Evolutionary conservation across 495 filamentous ascomycete species (phyloP), one percentile per base, ranked within the genome.

Genomic region (Neohortaea acidophila): DNA sequence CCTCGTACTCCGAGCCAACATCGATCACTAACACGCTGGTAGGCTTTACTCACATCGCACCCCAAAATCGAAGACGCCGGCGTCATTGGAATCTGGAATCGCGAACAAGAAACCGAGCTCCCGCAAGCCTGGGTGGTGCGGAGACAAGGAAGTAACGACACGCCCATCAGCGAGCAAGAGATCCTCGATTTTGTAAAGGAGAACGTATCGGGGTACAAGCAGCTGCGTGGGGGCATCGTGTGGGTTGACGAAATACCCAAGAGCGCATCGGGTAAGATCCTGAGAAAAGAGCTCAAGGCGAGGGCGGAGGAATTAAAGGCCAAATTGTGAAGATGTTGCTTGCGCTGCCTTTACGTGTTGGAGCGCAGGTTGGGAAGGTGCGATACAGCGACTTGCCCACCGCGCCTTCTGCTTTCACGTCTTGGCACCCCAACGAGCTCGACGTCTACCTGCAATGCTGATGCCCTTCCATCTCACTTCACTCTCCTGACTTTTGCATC

Each of bases 181-280:
- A 59, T 52, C 2, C 17, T 32, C 15, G 62, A 68, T 4, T 87
- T 74, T 71, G 48, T 89, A 27, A 67, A 68, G 2, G 40, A 34
- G 21, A 61, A 56, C 46, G 72, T 84, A 0, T 65, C 77, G 2
- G 60, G 65, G 9, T 72, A 86, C 48, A 92, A 93, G 65, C 67
- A 69, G 38, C 59, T 93, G 50, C 70, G 81, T 21, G 85, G 85
- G 13, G 85, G 86, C 3, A 69, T 93, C 1, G 66, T 64, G 3
- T 94, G 87, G 51, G 65, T 92, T 8, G 73, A 89, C 43, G 64
- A 68, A 45, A 70, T 94, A 4, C 85, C 85, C 22, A 91, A 87
- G 67, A 86, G 75, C 40, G 68, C 68, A 0, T 76, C 73, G 52
- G 85, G 85, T 1, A 94, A 94, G 70, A 83, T 93, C 36, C 56